Percentiles rank a stretch among this genome's conserved stretches.
phyloP scores from a whole-genome alignment of 2,329 filamentous ascomycete genomes.

The Epichloe coenophiala region DNA sequence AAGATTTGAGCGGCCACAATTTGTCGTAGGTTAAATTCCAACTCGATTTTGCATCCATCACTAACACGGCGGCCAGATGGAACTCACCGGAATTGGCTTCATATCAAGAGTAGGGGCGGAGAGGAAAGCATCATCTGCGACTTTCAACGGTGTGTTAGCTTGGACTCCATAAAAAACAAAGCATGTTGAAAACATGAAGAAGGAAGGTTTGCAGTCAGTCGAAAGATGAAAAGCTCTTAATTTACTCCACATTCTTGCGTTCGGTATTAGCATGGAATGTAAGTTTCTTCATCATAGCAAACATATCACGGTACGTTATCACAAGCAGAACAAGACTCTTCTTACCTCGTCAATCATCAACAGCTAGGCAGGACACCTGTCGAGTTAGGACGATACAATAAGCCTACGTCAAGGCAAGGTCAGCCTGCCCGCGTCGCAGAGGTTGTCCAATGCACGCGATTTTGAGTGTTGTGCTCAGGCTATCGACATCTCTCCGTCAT shows the following conservation, averaged over 20 bases:
- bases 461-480: constrained; percentile 13
- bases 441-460: neutral
- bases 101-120: constrained; percentile 30
- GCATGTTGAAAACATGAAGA: constrained; percentile 13
- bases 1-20: constrained; percentile 62
- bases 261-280: constrained; percentile 73
- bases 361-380: neutral
- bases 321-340: neutral
- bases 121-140: neutral
- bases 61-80: constrained; percentile 19
- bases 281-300: constrained; percentile 50
- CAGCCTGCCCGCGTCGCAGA: neutral
- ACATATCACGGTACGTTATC: constrained; percentile 1
- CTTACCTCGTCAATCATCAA: constrained; percentile 13
- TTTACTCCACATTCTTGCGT: constrained; percentile 48
- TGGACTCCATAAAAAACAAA: constrained; percentile 6
- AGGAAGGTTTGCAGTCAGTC: constrained; percentile 41
- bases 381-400: neutral
- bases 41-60: neutral
- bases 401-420: neutral
- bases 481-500: constrained; percentile 25
- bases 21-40: constrained; percentile 39
- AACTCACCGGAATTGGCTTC: constrained; percentile 32
- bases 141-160: constrained; percentile 2
- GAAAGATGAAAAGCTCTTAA: constrained; percentile 77